A percentile compares a stretch with the other conserved stretches of the same genome.
Evolutionary conservation across 768 basidiomycete genomes (phyloP).

Genomic region (Rhizopogon salebrosus): DNA sequence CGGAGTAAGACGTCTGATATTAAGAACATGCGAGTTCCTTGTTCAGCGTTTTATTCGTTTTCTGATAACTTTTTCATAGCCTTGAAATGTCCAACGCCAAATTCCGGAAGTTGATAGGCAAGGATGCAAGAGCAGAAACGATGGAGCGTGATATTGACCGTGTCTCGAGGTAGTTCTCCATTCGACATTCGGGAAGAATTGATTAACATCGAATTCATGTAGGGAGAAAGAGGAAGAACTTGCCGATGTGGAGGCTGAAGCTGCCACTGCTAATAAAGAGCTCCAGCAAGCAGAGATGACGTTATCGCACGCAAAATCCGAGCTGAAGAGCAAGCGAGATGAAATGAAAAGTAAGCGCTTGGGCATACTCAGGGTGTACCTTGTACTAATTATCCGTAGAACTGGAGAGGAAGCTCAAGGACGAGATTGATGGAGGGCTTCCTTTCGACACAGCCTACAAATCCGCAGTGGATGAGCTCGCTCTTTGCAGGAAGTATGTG

Average conservation of each 20-base stretch:
- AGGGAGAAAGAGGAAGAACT: constrained; percentile 72
- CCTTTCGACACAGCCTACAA: constrained; percentile 46
- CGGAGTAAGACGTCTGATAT: constrained; percentile 63
- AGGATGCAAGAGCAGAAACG: constrained; percentile 50
- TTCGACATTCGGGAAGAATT: neutral
- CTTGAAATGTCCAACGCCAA: constrained; percentile 55
- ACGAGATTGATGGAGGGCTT: constrained; percentile 31
- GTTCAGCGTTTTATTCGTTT: neutral
- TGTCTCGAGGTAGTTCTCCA: constrained; percentile 45
- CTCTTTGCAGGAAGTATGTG: constrained; percentile 16
- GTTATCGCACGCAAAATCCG: constrained; percentile 52
- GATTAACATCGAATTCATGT: neutral
- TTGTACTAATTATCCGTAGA: constrained; percentile 29
- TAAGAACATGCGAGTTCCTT: constrained; percentile 52
- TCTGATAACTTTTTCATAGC: constrained; percentile 34
- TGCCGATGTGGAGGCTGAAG: constrained; percentile 24
- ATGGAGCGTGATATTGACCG: constrained; percentile 74
- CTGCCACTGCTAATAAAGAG: constrained; percentile 42
- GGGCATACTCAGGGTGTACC: constrained; percentile 1
- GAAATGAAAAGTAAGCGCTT: constrained; percentile 53
- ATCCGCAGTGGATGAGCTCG: constrained; percentile 21
- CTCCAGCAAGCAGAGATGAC: constrained; percentile 62
- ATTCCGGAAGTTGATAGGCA: constrained; percentile 61
- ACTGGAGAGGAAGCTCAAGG: constrained; percentile 42
- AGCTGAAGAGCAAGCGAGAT: constrained; percentile 55